Evolutionary conservation across 805 yeast genomes (phyloP).

Genomic region (Starmerella ratchasimensis): DNA sequence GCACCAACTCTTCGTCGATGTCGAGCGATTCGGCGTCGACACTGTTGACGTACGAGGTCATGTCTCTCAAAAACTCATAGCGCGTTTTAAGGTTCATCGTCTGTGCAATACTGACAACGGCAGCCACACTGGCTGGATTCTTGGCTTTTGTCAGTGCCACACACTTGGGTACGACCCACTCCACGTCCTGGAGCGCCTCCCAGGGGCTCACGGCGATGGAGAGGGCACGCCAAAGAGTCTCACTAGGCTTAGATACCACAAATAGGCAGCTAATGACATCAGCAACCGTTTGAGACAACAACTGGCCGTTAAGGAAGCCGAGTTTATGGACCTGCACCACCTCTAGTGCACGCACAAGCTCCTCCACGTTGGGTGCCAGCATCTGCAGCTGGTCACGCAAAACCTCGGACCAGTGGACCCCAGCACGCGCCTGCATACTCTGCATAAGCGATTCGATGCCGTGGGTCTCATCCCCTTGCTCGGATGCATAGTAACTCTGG

Average conservation of each 20-base stretch:
- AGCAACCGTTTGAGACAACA: constrained; percentile 20
- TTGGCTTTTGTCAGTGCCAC: constrained; percentile 53
- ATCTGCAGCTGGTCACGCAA: constrained; percentile 9
- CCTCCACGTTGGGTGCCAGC: constrained; percentile 5
- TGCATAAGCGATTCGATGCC: constrained; percentile 13
- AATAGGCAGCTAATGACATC: constrained; percentile 16
- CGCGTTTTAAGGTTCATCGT: constrained; percentile 6
- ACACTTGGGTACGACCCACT: constrained; percentile 36
- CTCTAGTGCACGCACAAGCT: constrained; percentile 12
- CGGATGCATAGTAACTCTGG: constrained; percentile 14
- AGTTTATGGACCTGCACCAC: constrained; percentile 3
- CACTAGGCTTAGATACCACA: constrained; percentile 13
- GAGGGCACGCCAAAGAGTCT: constrained; percentile 25
- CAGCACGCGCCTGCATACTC: constrained; percentile 11
- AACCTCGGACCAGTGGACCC: constrained; percentile 16
- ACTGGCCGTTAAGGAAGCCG: constrained; percentile 4
- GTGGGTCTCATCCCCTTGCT: constrained; percentile 5
- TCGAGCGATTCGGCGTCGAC: constrained; percentile 16
- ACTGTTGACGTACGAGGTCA: constrained; percentile 44
- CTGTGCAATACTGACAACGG: constrained; percentile 33
- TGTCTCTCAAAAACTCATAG: constrained; percentile 39
- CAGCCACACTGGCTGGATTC: constrained; percentile 49
- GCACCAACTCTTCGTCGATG: constrained; percentile 26
- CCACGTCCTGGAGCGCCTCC: constrained; percentile 35
- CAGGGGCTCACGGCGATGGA: constrained; percentile 32